Percentiles rank a stretch among this genome's conserved stretches.
phyloP scores from a whole-genome alignment of 148 eudicot species.

The Vaccinium myrtillus region DNA sequence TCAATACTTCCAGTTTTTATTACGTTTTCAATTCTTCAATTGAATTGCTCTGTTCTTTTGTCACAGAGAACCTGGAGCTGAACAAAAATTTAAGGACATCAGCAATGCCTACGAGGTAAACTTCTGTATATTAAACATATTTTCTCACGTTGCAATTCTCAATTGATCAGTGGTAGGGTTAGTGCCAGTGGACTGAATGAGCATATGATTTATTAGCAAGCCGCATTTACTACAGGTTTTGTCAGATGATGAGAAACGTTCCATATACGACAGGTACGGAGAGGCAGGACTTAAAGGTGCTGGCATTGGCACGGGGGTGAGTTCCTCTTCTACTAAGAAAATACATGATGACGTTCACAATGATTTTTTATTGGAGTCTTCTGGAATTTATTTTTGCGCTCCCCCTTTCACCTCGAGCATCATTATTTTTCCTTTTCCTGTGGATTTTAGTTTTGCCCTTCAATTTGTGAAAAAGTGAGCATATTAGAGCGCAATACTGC shows the following conservation, averaged over 20 bases:
- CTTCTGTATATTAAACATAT: neutral
- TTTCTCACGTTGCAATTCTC: neutral
- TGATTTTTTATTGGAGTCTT: neutral
- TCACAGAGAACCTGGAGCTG: constrained; percentile 93
- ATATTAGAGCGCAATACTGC: neutral
- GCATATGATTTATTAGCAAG: neutral
- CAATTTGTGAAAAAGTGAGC: neutral
- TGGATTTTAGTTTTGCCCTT: neutral
- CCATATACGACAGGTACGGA: constrained; percentile 89
- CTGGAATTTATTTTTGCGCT: neutral
- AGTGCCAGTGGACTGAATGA: neutral
- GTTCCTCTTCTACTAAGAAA: constrained; percentile 18
- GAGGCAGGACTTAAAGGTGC: constrained; percentile 98
- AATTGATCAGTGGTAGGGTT: neutral
- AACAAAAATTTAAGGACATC: constrained; percentile 84
- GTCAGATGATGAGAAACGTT: constrained; percentile 94
- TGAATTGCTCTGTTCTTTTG: constrained; percentile 8
- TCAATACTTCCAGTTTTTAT: neutral
- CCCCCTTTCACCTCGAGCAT: neutral
- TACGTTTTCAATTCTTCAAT: neutral
- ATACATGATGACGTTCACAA: neutral
- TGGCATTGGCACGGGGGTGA: constrained; percentile 83
- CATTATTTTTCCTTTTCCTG: neutral
- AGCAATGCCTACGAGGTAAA: constrained; percentile 98
- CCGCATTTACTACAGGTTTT: constrained; percentile 52